Conservation (phyloP, 768 basidiomycete species). For the Russula brevipes region DNA sequence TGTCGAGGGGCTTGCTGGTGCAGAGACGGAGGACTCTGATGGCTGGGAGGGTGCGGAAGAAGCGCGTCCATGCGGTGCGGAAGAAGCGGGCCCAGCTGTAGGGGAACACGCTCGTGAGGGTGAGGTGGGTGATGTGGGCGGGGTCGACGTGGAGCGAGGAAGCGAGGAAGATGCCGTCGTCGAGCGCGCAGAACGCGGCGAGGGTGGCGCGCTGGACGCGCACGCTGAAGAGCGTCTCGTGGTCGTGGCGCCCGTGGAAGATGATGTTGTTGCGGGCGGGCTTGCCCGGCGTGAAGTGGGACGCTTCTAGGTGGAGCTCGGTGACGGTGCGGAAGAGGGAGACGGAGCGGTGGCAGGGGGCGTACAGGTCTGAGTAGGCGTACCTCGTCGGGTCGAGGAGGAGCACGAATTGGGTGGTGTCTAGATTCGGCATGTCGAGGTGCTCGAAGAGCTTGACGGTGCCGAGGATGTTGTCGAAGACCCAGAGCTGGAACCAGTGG, state of each 20-base stretch:
- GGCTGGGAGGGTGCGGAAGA: not conserved
- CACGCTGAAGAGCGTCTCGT: constrained; percentile 12
- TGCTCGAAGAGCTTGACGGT: constrained; percentile 21
- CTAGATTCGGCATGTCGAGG: constrained; percentile 7
- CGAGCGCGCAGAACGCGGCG: not conserved
- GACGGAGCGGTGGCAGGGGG: not conserved
- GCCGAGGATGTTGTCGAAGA: constrained; percentile 12
- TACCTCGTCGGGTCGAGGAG: constrained; percentile 8
- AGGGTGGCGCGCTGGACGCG: constrained; percentile 2
- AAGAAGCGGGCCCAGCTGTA: constrained; percentile 18
- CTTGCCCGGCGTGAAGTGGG: constrained; percentile 1
- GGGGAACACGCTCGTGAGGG: constrained; percentile 4
- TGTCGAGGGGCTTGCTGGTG: not conserved
- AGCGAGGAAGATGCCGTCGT: not conserved
- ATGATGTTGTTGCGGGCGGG: constrained; percentile 16
- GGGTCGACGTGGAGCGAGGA: constrained; percentile 9
- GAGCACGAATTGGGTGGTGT: constrained; percentile 3
- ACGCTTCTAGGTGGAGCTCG: constrained; percentile 12
- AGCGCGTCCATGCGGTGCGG: not conserved
- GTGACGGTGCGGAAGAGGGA: constrained; percentile 2
- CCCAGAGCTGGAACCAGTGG: constrained; percentile 13
- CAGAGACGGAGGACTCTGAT: constrained; percentile 6
- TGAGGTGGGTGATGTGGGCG: constrained; percentile 13
- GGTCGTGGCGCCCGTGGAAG: constrained; percentile 7
- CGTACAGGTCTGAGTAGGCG: not conserved